Conservation (phyloP, 257 asterid species). For the Penstemon barbatus region DNA sequence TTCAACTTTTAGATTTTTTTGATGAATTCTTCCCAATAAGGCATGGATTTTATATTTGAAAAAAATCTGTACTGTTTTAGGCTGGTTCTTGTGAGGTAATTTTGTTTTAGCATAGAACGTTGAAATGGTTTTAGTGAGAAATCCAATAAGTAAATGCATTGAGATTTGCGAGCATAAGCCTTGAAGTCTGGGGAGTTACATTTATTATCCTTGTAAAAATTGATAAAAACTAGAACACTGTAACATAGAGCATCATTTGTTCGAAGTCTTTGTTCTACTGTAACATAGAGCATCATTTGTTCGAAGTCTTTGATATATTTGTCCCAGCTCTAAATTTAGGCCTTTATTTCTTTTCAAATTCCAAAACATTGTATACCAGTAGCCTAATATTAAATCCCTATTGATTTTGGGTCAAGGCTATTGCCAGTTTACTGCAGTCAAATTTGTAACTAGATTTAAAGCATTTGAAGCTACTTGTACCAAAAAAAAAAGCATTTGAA, state of each 20-base stretch:
- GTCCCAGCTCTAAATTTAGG: slow-evolving; percentile 1
- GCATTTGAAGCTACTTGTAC: neutral
- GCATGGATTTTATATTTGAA: neutral
- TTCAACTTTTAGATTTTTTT: slow-evolving; percentile 15
- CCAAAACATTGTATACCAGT: neutral
- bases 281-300: neutral
- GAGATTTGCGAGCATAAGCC: neutral
- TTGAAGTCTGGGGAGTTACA: slow-evolving; percentile 18
- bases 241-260: neutral
- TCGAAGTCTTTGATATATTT: slow-evolving; percentile 4
- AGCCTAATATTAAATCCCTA: neutral
- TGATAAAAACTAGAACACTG: slow-evolving; percentile 7
- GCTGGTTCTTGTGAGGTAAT: neutral
- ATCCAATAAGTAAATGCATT: slow-evolving; percentile 8
- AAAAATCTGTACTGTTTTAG: slow-evolving; percentile 1
- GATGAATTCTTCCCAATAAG: slow-evolving; percentile 4
- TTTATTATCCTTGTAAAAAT: neutral
- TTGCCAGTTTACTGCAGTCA: neutral
- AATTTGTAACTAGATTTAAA: slow-evolving; percentile 8
- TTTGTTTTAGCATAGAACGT: slow-evolving; percentile 2
- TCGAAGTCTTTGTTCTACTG: slow-evolving; percentile 6
- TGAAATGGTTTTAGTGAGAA: slow-evolving; percentile 7
- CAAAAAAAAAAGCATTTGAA: neutral
- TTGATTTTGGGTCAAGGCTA: neutral
- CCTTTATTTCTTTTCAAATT: neutral